Base-by-base conservation (phyloP, 1,139 yeast species). In the Suhomyces anneliseae region DNA sequence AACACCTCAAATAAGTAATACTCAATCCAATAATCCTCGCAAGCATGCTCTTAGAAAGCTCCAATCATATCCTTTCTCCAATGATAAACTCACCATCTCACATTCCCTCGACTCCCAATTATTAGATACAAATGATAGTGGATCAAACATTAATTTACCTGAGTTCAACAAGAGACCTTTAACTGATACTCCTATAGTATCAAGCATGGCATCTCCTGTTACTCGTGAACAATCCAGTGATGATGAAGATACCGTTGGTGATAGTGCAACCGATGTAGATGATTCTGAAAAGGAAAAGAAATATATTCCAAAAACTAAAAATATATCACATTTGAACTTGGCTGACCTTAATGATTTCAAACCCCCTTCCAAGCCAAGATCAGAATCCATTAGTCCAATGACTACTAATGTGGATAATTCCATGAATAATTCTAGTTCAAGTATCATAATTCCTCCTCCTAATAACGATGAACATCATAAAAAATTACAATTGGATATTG, bases 161-260 rank as follows among this genome's bases (percentile, higher is more conserved):
- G 83, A 72, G 48, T 85, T 85, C 63, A 82, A 85, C 60, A 82
- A 80, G 62, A 70, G 90, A 40, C 90, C 92, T 0, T 66, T 82
- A 47, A 83, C 85, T 39, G 92, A 85, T 60, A 85, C 92, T 0
- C 92, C 92, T 0, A 74, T 83, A 3, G 81, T 78, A 5, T 82
- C 87, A 35, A 67, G 74, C 10, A 66, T 71, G 51, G 71, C 80
- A 1, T 81, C 87, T 1, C 90, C 90, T 0, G 63, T 65, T 26
- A 66, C 68, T 27, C 57, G 64, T 35, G 69, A 62, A 40, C 70
- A 66, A 43, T 61, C 66, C 33, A 62, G 68, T 36, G 73, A 69
- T 31, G 65, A 55, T 27, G 54, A 50, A 34, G 43, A 39, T 24
- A 39, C 31, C 27, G 45, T 24, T 7, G 42, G 31, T 7, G 33